Percentiles rank a stretch among this genome's conserved stretches.
These are phyloP conservation scores for Aspergillus fijiensis DNA, from an alignment of 2,329 filamentous ascomycete species.

Conservation along the genomic window DNA sequence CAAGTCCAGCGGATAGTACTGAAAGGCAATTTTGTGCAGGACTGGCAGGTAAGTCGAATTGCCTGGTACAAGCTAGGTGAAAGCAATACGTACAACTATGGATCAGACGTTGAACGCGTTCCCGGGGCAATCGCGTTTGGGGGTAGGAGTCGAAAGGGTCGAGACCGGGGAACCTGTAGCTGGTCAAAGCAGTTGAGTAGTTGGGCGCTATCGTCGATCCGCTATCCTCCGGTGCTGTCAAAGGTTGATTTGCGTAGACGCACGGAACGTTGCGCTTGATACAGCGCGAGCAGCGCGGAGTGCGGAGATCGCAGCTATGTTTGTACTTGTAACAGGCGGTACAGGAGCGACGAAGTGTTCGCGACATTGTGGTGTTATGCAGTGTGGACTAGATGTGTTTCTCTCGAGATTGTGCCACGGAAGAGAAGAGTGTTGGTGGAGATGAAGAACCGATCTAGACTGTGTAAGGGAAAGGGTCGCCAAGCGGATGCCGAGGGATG, in stretches of 20 bases:
- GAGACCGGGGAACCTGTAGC: constrained; percentile 39
- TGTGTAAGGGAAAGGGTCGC: neutral
- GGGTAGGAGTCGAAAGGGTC: constrained; percentile 61
- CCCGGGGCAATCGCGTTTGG: constrained; percentile 51
- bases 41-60: constrained; percentile 39
- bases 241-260: constrained; percentile 56
- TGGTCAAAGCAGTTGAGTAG: constrained; percentile 17
- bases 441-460: neutral
- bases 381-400: neutral
- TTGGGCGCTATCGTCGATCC: constrained; percentile 6
- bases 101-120: constrained; percentile 56
- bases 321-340: constrained; percentile 57
- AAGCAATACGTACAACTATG: constrained; percentile 50
- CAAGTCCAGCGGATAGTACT: constrained; percentile 60
- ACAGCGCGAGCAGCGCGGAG: constrained; percentile 57
- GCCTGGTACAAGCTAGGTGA: neutral
- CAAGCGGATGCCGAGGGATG: neutral
- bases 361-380: constrained; percentile 46
- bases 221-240: constrained; percentile 29
- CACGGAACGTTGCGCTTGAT: constrained; percentile 50
- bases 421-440: neutral
- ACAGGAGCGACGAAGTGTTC: constrained; percentile 59
- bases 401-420: neutral
- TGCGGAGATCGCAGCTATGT: constrained; percentile 56
- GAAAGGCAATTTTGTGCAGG: constrained; percentile 58